Evolutionary conservation across 495 filamentous ascomycete genomes (phyloP).

Genomic region (Beverwykella pulmonaria): DNA sequence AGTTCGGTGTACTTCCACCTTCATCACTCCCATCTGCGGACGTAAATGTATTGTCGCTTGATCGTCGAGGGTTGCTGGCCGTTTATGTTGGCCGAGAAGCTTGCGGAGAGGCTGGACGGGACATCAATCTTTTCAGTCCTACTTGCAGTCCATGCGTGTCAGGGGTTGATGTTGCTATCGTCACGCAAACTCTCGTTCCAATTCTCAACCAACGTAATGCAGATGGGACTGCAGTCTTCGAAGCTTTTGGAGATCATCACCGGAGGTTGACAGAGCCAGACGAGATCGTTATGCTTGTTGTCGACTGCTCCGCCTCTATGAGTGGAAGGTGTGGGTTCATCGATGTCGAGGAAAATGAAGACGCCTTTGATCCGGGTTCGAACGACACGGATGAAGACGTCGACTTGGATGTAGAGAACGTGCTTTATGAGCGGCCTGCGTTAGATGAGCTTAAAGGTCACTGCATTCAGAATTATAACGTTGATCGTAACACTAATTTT

Average conservation of each 20-base stretch:
- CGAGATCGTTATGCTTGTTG: slow-evolving; percentile 43
- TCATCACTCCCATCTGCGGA: slow-evolving; percentile 40
- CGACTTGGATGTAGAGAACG: no score
- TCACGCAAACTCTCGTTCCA: slow-evolving; percentile 40
- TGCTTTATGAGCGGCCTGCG: no score
- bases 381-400: no score
- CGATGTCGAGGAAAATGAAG: slow-evolving; percentile 38
- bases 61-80: slow-evolving; percentile 40
- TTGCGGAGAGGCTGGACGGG: slow-evolving; percentile 39
- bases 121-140: slow-evolving; percentile 44
- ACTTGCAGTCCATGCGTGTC: slow-evolving; percentile 27
- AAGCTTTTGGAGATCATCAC: slow-evolving; percentile 39
- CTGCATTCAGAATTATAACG: no score
- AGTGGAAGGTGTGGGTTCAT: slow-evolving; percentile 36
- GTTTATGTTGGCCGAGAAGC: slow-evolving; percentile 43
- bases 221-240: slow-evolving; percentile 43
- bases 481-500: no score
- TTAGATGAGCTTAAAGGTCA: background rate
- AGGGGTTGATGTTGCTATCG: slow-evolving; percentile 39
- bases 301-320: slow-evolving; percentile 44
- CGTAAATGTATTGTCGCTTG: slow-evolving; percentile 41
- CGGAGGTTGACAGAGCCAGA: slow-evolving; percentile 38
- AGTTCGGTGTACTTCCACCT: slow-evolving; percentile 40
- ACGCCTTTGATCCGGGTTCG: slow-evolving; percentile 4
- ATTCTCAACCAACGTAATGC: slow-evolving; percentile 38